Evolutionary conservation across 108 stramenopile genomes (phyloP), one percentile per base, ranked within the genome.

Genomic region (Phaeodactylum tricornutum): DNA sequence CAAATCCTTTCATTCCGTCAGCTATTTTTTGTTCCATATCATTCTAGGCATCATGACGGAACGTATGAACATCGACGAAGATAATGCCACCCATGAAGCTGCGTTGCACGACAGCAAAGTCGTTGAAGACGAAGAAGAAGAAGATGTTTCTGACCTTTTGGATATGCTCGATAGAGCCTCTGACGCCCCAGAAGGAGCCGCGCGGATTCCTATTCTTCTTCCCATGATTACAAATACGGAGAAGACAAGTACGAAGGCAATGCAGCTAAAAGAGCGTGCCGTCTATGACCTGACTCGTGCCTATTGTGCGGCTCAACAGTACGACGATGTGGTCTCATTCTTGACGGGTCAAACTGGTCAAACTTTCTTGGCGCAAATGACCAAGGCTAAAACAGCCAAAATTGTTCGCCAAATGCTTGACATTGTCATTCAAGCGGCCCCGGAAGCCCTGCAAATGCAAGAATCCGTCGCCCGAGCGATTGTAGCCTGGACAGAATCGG

Each of bases 381-480:
- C 95, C 59, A 98, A 98, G 77, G 97, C 98, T 32, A 94, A 95
- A 59, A 90, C 87, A 26, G 98, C 98, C 59, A 98, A 98, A 76
- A 92, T 99, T 11, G 95, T 92, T 12, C 77, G 89, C n/a, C 75
- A 79, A 41, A 78, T 98, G n/a, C 66, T 99, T 17, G 97, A 99
- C 40, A 79, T 93, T 50, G 94, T 97, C 12, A 87, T 86, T 47
- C 50, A 57, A 37, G 69, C 92, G 43, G 79, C 82, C 7, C 94
- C 97, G 4, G 66, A 81, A 25, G 71, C 85, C 14, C 56, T 87
- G 16, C 87, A 83, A 24, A 81, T 95, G 80, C 88, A 90, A 56
- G 69, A 65, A 20, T 60, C 84, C 42, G 79, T 99, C 7, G 96
- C 95, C 55, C 50, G 72, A 20, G 77, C 79, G 37, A 89, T 93